phyloP scores from a whole-genome alignment of 768 basidiomycete species.

The Trichaptum fuscoviolaceum region DNA sequence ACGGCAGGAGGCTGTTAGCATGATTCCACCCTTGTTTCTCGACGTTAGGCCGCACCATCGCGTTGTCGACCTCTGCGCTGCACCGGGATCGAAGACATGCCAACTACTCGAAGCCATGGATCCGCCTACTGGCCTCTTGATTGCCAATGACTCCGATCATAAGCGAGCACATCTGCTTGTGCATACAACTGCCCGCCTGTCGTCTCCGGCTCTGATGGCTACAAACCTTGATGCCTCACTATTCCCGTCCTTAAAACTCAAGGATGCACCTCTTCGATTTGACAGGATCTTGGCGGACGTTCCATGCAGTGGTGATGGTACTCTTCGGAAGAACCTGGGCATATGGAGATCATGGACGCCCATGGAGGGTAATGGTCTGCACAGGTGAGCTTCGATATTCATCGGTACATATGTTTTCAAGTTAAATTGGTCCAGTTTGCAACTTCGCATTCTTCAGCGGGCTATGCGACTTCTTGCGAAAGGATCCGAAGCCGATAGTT shows the following conservation, averaged over 20 bases:
- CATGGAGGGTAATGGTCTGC: constrained; percentile 86
- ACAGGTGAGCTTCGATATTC: constrained; percentile 48
- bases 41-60: constrained; percentile 93
- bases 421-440: constrained; percentile 52
- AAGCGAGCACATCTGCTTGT: constrained; percentile 95
- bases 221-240: constrained; percentile 94
- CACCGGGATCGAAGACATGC: constrained; percentile 95
- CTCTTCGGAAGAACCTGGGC: constrained; percentile 86
- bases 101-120: constrained; percentile 51
- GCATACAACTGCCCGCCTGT: constrained; percentile 93
- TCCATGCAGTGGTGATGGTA: constrained; percentile 97
- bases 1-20: constrained; percentile 95
- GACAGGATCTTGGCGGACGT: constrained; percentile 96
- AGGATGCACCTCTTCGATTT: constrained; percentile 59
- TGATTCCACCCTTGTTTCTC: constrained; percentile 96
- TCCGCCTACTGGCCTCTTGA: constrained; percentile 77
- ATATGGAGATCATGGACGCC: constrained; percentile 94
- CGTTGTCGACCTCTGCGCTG: constrained; percentile 98
- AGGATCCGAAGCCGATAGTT: constrained; percentile 32
- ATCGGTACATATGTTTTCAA: background rate
- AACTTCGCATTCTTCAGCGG: constrained; percentile 86
- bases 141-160: constrained; percentile 94
- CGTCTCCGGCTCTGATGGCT: constrained; percentile 87
- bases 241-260: constrained; percentile 62
- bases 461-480: constrained; percentile 86